Evolutionary conservation across 1,284 basidiomycete genomes (phyloP), one percentile per base, ranked within the genome.

Genomic region (Naganishia cerealis): DNA sequence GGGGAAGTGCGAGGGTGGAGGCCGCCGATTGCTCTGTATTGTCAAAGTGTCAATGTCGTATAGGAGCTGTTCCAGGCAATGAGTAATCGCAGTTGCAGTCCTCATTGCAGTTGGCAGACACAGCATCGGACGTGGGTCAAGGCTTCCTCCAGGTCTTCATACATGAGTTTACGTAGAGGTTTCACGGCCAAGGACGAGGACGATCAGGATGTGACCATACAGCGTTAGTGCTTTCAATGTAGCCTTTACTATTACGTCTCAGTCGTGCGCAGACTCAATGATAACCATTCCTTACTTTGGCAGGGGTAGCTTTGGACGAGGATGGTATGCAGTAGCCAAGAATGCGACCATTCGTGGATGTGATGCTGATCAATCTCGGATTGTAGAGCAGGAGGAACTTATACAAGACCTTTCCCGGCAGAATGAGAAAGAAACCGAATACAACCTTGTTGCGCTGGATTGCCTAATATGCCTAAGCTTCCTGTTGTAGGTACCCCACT

Each of bases 391-490:
- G 61, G 61, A 63, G 39, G 61, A 54, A 33, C 18, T 63, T 21
- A 42, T 63, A 3, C 61, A 63, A 16, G 29, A 18, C 7, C 61
- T 63, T 9, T 53, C 50, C n/a, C 61, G 61, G 10, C 61, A 24
- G 29, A 63, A 63, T 53, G 50, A 63, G 40, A 52, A 63, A 38
- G 61, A 63, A 53, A 63, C 61, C n/a, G 50, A 52, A 52, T 42
- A 38, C 29, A 63, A 63, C 39, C 36, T 43, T 16, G 38, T 63
- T 21, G 61, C 61, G 24, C 24, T 63, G 38, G 61, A 63, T 38
- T 16, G 50, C 7, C 42, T 63, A 50, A 63, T 63, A 29, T 53
- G 50, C 50, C 50, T 63, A 9, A 63, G 61, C 24, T 63, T 63
- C 24, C 18, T 26, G 21, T 21, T 63, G 61, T 63, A 21, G 16